Evolutionary conservation across 164 flowering plant species (phyloP), one percentile per base, ranked within the genome.

Genomic region (Kingdonia uniflora): DNA sequence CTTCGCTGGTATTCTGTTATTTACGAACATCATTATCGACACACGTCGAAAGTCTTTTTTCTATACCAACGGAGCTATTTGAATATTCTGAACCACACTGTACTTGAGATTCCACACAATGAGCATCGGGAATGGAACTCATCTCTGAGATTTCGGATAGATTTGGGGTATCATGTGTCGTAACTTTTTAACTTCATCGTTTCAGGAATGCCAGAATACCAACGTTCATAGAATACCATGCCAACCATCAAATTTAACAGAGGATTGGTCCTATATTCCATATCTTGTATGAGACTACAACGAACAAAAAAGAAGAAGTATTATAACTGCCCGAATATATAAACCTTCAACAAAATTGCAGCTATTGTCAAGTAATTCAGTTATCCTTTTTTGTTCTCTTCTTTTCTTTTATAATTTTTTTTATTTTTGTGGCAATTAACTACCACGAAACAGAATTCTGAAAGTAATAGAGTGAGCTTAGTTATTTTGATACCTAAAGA

Each of bases 161-260:
- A 14, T 12, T 50, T 40, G 59, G 55, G 21, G 54, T 25, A n/a
- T 42, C 40, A 25, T 49, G 57, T 63, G 20, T 69, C 72, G 11
- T 46, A 39, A 25, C 67, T 69, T 41, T 33, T 64, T 59, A 75
- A 57, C 67, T 70, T 74, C 76, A 79, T 49, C 61, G 75, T 80
- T 54, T 70, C 52, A 1, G 80, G 81, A 50, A 82, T 50, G 25
- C 60, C 52, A 19, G 74, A 64, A 70, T 75, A 80, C 95, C 89
- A 90, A n/a, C 73, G 56, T 61, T 81, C 69, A 68, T 60, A 81
- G 56, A 65, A 79, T 52, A 81, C 66, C 71, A 84, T 59, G 2
- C 90, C 95, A 42, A 79, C 48, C 61, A 87, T 55, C 74, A 81
- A 51, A 68, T 81, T 73, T 52, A 72, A 55, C 49, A 64, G 15